These are phyloP conservation scores for Trichoderma koningiopsis DNA, from an alignment of 2,329 filamentous ascomycete species.

Conservation along the genomic window DNA sequence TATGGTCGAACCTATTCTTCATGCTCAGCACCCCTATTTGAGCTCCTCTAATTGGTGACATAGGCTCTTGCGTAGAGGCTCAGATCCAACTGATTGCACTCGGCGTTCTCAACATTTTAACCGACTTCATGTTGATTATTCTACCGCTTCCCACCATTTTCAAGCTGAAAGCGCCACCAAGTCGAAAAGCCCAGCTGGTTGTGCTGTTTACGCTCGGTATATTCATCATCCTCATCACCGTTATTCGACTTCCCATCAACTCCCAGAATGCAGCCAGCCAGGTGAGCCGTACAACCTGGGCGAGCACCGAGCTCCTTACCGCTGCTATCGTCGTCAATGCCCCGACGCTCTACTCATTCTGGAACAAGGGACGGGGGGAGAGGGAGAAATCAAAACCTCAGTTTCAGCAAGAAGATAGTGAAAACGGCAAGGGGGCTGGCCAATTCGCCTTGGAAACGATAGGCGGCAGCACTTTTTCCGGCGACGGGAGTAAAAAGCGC, in stretches of 20 bases:
- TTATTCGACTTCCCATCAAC: slow-evolving; percentile 44
- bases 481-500: background rate
- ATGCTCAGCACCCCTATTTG: too few species aligned
- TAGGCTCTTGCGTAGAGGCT: slow-evolving; percentile 36
- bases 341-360: slow-evolving; percentile 41
- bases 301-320: slow-evolving; percentile 41
- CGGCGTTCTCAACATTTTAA: slow-evolving; percentile 39
- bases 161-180: slow-evolving; percentile 33
- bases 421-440: background rate
- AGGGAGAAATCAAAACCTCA: slow-evolving; percentile 28
- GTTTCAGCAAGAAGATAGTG: background rate
- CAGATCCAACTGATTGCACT: slow-evolving; percentile 39
- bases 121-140: slow-evolving; percentile 36
- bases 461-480: slow-evolving; percentile 12
- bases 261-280: slow-evolving; percentile 39
- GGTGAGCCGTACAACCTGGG: slow-evolving; percentile 42
- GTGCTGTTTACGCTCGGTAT: slow-evolving; percentile 42
- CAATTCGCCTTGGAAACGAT: slow-evolving; percentile 14
- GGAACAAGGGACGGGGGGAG: slow-evolving; percentile 34
- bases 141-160: slow-evolving; percentile 36
- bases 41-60: background rate
- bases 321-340: slow-evolving; percentile 42
- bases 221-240: slow-evolving; percentile 44
- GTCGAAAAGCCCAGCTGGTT: slow-evolving; percentile 39
- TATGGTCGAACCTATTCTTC: slow-evolving; percentile 22